Evolutionary conservation across 106 monocot species (phyloP).

Genomic region (Amphibolis antarctica): DNA sequence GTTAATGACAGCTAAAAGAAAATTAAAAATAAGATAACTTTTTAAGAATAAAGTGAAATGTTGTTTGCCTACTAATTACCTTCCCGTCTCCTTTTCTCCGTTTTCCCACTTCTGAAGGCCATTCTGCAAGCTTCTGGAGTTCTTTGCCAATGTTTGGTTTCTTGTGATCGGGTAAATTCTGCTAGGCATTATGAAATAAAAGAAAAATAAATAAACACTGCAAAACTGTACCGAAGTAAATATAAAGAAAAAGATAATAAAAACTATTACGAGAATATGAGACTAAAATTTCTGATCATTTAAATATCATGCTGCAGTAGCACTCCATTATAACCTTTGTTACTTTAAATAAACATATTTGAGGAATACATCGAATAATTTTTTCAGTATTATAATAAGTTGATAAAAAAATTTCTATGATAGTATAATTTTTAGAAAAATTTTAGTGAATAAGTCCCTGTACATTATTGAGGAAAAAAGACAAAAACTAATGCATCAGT

Average conservation of each 20-base stretch:
- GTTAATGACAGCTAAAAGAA: background rate
- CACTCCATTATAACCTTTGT: too few relatives aligned
- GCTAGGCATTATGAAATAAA: background rate
- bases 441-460: background rate
- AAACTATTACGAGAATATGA: background rate
- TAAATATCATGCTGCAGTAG: too few relatives aligned
- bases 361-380: too few relatives aligned
- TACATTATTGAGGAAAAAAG: background rate
- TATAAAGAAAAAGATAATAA: background rate
- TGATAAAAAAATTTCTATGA: background rate
- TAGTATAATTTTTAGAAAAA: background rate
- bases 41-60: background rate
- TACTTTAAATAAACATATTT: too few relatives aligned
- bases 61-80: background rate
- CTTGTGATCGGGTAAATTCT: background rate
- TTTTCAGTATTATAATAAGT: too few relatives aligned
- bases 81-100: background rate
- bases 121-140: slow-evolving; percentile 1
- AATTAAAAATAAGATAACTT: background rate
- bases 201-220: background rate
- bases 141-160: background rate
- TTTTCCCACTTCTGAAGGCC: background rate
- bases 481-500: background rate
- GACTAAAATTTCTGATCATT: background rate
- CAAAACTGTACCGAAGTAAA: too few relatives aligned